phyloP scores from a whole-genome alignment of 2,329 filamentous ascomycete species.

The Bretziella fagacearum region DNA sequence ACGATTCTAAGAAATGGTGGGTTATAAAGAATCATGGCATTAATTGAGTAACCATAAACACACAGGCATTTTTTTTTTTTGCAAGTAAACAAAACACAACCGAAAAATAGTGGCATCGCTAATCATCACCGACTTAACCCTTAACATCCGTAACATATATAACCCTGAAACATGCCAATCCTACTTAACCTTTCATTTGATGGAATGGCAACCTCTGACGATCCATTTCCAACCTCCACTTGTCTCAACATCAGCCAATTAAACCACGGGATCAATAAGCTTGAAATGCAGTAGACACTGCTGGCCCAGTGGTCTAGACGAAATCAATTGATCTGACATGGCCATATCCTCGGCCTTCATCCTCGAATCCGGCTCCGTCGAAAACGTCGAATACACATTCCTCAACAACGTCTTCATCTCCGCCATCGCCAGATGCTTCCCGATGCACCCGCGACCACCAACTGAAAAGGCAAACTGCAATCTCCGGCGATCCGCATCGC shows the following conservation, averaged over 20 bases:
- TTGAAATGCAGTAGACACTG: slow-evolving; percentile 38
- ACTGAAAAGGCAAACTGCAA: slow-evolving; percentile 49
- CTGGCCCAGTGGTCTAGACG: slow-evolving; percentile 42
- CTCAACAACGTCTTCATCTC: slow-evolving; percentile 51
- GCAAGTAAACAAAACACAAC: too few relatives aligned
- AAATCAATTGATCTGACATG: slow-evolving; percentile 52
- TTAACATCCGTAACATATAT: too few relatives aligned
- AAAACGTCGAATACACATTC: slow-evolving; percentile 43
- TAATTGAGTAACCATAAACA: too few relatives aligned
- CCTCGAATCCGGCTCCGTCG: slow-evolving; percentile 35
- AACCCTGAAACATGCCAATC: too few relatives aligned
- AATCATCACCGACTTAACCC: too few relatives aligned
- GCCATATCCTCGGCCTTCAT: slow-evolving; percentile 42
- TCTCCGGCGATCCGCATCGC: slow-evolving; percentile 51
- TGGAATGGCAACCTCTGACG: too few relatives aligned
- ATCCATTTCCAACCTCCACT: too few relatives aligned
- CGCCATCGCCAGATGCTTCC: slow-evolving; percentile 46
- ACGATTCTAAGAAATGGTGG: too few relatives aligned
- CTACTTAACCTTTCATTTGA: too few relatives aligned
- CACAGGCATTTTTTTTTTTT: too few relatives aligned
- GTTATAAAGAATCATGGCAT: too few relatives aligned
- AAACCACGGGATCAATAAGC: slow-evolving; percentile 17
- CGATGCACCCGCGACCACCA: slow-evolving; percentile 48
- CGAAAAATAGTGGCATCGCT: too few relatives aligned
- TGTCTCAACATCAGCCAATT: background rate